phyloP scores from a whole-genome alignment of 2,329 filamentous ascomycete genomes.

The Pezicula carpinea region DNA sequence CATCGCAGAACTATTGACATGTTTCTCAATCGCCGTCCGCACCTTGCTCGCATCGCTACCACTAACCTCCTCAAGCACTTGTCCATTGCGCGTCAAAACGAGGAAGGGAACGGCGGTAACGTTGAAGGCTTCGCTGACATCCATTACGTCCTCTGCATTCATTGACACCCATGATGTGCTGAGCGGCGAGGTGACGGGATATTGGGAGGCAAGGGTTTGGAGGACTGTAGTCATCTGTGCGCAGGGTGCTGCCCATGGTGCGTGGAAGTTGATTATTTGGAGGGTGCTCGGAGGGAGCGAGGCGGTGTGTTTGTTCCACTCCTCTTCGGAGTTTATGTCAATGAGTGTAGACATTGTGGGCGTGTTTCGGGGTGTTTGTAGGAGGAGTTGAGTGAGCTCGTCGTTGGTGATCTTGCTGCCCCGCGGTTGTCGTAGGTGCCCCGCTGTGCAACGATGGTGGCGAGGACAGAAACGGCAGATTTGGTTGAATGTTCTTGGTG shows the following conservation, averaged over 20 bases:
- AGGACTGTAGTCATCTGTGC: constrained; percentile 89
- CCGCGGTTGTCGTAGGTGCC: no score
- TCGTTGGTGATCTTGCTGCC: no score
- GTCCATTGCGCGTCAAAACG: constrained; percentile 70
- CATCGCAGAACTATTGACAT: constrained; percentile 42
- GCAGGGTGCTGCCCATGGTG: constrained; percentile 94
- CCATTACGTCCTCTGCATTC: constrained; percentile 90
- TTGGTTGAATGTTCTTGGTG: no score
- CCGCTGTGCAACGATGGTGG: no score
- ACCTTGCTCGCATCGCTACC: constrained; percentile 87
- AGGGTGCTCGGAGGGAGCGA: constrained; percentile 66
- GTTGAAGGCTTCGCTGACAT: constrained; percentile 88
- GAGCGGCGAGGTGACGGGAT: constrained; percentile 63
- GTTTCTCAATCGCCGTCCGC: constrained; percentile 76
- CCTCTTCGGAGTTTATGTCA: constrained; percentile 69
- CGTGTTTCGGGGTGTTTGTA: background rate
- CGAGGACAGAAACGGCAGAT: no score
- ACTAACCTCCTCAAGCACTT: constrained; percentile 79
- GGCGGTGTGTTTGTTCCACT: constrained; percentile 66
- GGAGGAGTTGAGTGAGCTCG: background rate
- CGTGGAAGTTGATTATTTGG: constrained; percentile 88
- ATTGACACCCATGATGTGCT: constrained; percentile 80
- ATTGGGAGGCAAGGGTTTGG: constrained; percentile 78
- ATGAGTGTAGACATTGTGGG: constrained; percentile 66
- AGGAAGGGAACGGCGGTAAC: constrained; percentile 93